Base-by-base conservation (phyloP, 2,329 filamentous ascomycete genomes). In the Cladosporium oxysporum region DNA sequence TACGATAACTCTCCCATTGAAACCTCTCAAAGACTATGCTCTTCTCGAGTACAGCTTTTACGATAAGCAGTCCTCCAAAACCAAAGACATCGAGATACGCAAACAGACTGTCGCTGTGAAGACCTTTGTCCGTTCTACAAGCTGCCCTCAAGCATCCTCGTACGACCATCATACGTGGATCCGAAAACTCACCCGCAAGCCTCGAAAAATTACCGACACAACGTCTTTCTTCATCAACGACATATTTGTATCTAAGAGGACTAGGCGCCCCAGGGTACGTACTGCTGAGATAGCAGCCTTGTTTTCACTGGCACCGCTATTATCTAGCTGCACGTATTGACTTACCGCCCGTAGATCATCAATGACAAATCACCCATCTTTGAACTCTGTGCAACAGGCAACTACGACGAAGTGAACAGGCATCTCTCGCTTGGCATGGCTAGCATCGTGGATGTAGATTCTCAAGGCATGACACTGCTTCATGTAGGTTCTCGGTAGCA, bases 361-460 rank as follows among this genome's bases (percentile, higher is more conserved):
- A 28, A 53, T 18, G 50, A 53, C 28, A 11, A 53, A n/a, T 28
- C 50, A 0, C 50, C 26, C 7, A 29, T 53, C 50, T 53, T 28
- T 18, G 6, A 53, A 7, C 26, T 53, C 16, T 53, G 50, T 18
- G 23, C 23, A 29, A 18, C 12, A n/a, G 50, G 50, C 26, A 28
- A 53, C 11, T 53, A 53, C 28, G 23, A 53, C 21, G 50, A 53
- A 53, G 50, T 53, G 26, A 31, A 53, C 2, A 28, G 50, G 26
- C 50, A 31, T 10, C 50, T 53, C 3, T 53, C 26, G 28, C 26
- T 29, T 28, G 7, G 28, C 23, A 18, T 8, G 16, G 50, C 18
- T n/a, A 53, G 26, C 3, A 29, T 53, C 5, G 7, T 53, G 26
- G 50, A 53, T 2, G 50, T 53, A 8, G 26, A 53, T 31, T 28